These are phyloP conservation scores for Globisporangium ultimum DNA, from an alignment of 352 stramenopile genomes.

Conservation along the genomic window DNA sequence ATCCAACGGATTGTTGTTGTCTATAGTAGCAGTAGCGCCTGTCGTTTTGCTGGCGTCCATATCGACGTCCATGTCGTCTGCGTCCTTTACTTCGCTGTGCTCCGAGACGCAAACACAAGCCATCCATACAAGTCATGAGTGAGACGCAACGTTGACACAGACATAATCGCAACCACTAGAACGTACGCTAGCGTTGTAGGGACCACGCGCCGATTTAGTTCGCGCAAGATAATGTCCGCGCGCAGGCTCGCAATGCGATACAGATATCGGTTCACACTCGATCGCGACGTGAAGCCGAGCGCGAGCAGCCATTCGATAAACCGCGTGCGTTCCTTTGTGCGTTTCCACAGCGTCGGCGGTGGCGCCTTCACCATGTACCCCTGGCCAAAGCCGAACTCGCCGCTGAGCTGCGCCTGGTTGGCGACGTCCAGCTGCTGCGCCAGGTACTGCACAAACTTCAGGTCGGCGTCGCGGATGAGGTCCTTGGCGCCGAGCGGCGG, in stretches of 20 bases:
- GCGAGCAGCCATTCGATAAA: constrained; percentile 39
- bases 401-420: constrained; percentile 42
- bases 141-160: neutral
- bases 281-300: constrained; percentile 49
- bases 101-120: too few relatives aligned
- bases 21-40: neutral
- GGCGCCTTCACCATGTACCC: constrained; percentile 56
- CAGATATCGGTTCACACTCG: constrained; percentile 28
- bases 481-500: constrained; percentile 27
- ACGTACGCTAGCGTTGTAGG: constrained; percentile 4
- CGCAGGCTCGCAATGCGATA: constrained; percentile 57
- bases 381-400: constrained; percentile 50
- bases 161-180: neutral
- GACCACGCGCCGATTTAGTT: constrained; percentile 34
- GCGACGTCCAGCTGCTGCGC: constrained; percentile 38
- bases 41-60: neutral
- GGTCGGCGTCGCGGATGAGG: constrained; percentile 37
- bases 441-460: constrained; percentile 56
- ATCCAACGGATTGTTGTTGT: neutral
- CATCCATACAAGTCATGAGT: too few relatives aligned
- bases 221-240: constrained; percentile 50
- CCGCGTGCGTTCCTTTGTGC: constrained; percentile 25
- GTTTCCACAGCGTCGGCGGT: constrained; percentile 23
- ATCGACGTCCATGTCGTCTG: constrained; percentile 9
- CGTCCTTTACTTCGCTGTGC: neutral